Percentiles rank a stretch among this genome's conserved stretches.
Evolutionary conservation across 306 rosid genomes (phyloP).

Genomic region (Quercus gilva): DNA sequence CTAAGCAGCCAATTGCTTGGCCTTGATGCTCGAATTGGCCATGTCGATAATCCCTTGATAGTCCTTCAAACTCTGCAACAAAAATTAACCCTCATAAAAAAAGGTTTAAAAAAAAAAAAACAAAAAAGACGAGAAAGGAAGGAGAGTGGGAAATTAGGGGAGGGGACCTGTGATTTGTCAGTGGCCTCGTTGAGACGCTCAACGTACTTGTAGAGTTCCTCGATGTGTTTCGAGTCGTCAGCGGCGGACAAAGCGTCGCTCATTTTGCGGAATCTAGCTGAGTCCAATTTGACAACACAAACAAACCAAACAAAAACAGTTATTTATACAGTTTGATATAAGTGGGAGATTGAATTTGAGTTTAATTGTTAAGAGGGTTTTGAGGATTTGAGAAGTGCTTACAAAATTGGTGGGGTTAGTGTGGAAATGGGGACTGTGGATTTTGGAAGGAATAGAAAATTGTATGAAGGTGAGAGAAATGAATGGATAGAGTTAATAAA

Average conservation of each 20-base stretch:
- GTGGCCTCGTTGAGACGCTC: conserved; percentile 84
- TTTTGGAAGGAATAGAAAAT: no score
- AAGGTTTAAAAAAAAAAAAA: no score
- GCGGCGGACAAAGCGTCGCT: conserved; percentile 60
- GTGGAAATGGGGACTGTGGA: no score
- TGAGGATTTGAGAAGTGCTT: no score
- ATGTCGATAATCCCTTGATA: conserved; percentile 87
- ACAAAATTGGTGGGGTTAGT: no score
- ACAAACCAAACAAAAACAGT: not conserved
- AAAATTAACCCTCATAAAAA: not conserved
- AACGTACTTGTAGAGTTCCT: conserved; percentile 87
- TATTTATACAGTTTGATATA: no score
- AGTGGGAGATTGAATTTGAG: no score
- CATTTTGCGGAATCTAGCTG: conserved; percentile 39
- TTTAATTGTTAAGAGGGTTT: no score
- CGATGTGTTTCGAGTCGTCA: conserved; percentile 68
- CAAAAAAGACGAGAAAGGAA: not conserved
- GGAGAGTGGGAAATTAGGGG: not conserved
- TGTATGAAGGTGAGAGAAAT: no score
- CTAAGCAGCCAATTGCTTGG: conserved; percentile 94
- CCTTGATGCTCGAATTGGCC: conserved; percentile 81
- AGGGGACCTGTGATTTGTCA: conserved; percentile 83
- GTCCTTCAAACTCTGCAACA: conserved; percentile 60
- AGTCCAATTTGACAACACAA: conserved; percentile 24
- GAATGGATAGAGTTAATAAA: no score